phyloP scores from a whole-genome alignment of 2,329 filamentous ascomycete species.

The Fusarium sp. region DNA sequence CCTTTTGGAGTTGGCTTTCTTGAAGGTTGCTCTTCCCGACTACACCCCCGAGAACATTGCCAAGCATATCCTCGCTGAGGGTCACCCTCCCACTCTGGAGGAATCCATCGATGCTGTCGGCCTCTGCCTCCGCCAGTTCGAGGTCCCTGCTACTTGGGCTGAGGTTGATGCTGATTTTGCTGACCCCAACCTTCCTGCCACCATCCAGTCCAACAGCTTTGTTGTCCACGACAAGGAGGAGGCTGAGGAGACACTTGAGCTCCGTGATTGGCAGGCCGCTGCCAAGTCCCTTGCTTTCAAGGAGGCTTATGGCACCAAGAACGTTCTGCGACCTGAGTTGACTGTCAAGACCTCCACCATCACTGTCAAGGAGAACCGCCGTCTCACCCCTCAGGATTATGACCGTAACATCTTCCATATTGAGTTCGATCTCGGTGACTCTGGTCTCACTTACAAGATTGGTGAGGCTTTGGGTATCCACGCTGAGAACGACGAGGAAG shows the following conservation, averaged over 20 bases:
- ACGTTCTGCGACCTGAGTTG: conserved; percentile 84
- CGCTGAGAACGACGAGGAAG: conserved; percentile 85
- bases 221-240: conserved; percentile 81
- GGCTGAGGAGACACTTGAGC: conserved; percentile 70
- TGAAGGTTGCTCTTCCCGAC: conserved; percentile 79
- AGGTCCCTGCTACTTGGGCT: conserved; percentile 84
- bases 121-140: conserved; percentile 76
- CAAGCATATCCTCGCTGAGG: conserved; percentile 72
- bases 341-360: conserved; percentile 87
- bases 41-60: conserved; percentile 70
- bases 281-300: conserved; percentile 94
- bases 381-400: conserved; percentile 87
- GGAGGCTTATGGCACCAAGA: conserved; percentile 85
- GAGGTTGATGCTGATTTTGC: conserved; percentile 69
- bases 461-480: conserved; percentile 97
- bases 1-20: conserved; percentile 83
- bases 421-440: conserved; percentile 93
- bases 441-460: conserved; percentile 94
- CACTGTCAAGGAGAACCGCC: conserved; percentile 93
- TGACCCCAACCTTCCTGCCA: conserved; percentile 66
- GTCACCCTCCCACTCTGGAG: conserved; percentile 60
- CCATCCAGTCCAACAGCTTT: conserved; percentile 85
- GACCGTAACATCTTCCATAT: conserved; percentile 99
- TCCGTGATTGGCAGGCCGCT: conserved; percentile 83
- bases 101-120: conserved; percentile 76